Percentiles rank a stretch among this genome's conserved stretches.
Conservation (phyloP, 805 yeast species). For the Candida sonorensis region DNA sequence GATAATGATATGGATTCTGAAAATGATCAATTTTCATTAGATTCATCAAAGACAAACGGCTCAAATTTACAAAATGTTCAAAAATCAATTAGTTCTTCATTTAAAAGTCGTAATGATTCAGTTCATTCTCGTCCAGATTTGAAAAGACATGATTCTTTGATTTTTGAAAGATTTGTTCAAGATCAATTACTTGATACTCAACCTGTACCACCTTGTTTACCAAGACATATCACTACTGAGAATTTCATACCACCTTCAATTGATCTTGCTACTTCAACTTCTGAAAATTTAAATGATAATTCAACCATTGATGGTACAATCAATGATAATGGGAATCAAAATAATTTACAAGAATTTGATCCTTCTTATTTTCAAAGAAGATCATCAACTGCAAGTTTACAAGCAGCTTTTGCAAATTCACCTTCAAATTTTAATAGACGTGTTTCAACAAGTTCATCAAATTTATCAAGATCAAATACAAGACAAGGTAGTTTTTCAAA, state of each 20-base stretch:
- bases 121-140: conserved; percentile 2
- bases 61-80: conserved; percentile 1
- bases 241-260: conserved; percentile 51
- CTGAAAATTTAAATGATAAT: conserved; percentile 31
- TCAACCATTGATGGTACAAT: background rate
- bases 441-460: conserved; percentile 14
- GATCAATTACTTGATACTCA: conserved; percentile 37
- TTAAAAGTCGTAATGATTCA: background rate
- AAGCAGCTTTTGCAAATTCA: conserved; percentile 25
- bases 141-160: conserved; percentile 34
- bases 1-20: conserved; percentile 8
- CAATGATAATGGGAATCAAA: conserved; percentile 7
- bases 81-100: no score
- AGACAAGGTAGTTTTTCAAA: conserved; percentile 18
- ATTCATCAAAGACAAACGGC: conserved; percentile 7
- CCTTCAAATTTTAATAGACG: conserved; percentile 14
- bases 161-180: conserved; percentile 63
- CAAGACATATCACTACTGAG: conserved; percentile 36
- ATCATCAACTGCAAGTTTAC: conserved; percentile 46
- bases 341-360: conserved; percentile 31
- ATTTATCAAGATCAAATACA: conserved; percentile 13
- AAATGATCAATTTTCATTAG: conserved; percentile 15
- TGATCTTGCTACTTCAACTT: conserved; percentile 36
- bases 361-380: conserved; percentile 45
- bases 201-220: conserved; percentile 24